Conservation (phyloP, 2,329 filamentous ascomycete genomes). For the Nakataea oryzae region DNA sequence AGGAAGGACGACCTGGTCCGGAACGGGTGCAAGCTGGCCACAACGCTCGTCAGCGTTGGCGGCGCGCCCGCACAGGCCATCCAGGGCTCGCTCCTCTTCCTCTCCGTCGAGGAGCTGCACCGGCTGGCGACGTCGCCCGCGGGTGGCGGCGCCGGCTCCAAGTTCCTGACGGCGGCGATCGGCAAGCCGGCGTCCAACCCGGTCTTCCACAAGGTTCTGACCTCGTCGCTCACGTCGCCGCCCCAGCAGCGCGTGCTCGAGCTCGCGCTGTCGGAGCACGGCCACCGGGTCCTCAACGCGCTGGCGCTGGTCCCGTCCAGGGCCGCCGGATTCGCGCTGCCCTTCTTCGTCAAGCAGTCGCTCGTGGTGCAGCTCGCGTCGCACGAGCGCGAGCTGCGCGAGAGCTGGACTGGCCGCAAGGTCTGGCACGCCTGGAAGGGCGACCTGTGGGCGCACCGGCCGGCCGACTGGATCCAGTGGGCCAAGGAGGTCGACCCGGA, state of each 20-base stretch:
- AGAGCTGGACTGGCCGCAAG: constrained; percentile 42
- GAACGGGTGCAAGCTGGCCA: constrained; percentile 74
- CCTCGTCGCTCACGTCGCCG: constrained; percentile 30
- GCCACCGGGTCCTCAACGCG: constrained; percentile 39
- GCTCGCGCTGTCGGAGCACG: constrained; percentile 38
- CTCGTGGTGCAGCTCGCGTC: constrained; percentile 38
- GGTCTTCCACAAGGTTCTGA: constrained; percentile 44
- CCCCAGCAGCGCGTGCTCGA: constrained; percentile 21
- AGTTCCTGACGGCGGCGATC: constrained; percentile 40
- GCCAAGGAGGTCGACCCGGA: constrained; percentile 37
- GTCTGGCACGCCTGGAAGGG: constrained; percentile 50
- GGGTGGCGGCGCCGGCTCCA: constrained; percentile 25
- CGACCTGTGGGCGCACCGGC: constrained; percentile 43
- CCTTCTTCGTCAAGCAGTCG: constrained; percentile 47
- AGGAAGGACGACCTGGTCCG: constrained; percentile 45
- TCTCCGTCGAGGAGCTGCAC: constrained; percentile 44
- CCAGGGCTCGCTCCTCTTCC: constrained; percentile 58
- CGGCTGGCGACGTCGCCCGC: constrained; percentile 50
- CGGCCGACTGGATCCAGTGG: constrained; percentile 46
- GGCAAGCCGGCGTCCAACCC: constrained; percentile 35
- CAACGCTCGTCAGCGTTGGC: constrained; percentile 66
- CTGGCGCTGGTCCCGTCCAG: constrained; percentile 39
- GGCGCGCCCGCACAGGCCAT: constrained; percentile 60
- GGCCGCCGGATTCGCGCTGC: constrained; percentile 35
- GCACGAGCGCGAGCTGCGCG: constrained; percentile 37